Conservation (phyloP, 306 rosid species). For the Acacia melanoxylon region DNA sequence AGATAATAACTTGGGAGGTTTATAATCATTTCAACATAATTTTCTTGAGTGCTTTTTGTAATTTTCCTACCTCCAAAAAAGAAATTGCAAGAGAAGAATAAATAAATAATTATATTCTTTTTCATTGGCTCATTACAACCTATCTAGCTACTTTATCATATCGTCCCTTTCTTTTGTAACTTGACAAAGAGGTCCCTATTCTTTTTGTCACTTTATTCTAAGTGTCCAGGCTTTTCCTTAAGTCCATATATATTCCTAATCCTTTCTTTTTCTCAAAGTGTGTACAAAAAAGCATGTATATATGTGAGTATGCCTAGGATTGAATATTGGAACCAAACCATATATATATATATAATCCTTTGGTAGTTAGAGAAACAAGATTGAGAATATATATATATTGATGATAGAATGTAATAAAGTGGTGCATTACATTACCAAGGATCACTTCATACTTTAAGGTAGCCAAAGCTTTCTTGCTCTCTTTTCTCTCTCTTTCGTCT, state of each 20-base stretch:
- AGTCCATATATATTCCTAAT: slow-evolving; percentile 45
- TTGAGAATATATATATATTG: slow-evolving; percentile 42
- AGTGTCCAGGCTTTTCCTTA: slow-evolving; percentile 38
- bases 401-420: slow-evolving; percentile 61
- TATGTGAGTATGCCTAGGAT: slow-evolving; percentile 37
- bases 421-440: slow-evolving; percentile 85
- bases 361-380: slow-evolving; percentile 36
- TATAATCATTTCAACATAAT: background rate
- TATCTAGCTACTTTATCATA: background rate
- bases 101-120: background rate
- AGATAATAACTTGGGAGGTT: background rate
- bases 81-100: slow-evolving; percentile 22
- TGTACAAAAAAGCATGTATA: slow-evolving; percentile 39
- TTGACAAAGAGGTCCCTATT: slow-evolving; percentile 33
- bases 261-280: slow-evolving; percentile 48
- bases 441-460: slow-evolving; percentile 71
- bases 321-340: slow-evolving; percentile 29
- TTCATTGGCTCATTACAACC: background rate
- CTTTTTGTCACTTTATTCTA: slow-evolving; percentile 42
- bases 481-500: slow-evolving; percentile 32
- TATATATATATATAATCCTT: background rate
- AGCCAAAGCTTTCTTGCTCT: slow-evolving; percentile 43
- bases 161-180: slow-evolving; percentile 38
- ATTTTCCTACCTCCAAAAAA: slow-evolving; percentile 12
- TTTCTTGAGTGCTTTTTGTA: background rate